Conservation (phyloP, 345 rosid genomes). For the Cardiospermum halicacabum region DNA sequence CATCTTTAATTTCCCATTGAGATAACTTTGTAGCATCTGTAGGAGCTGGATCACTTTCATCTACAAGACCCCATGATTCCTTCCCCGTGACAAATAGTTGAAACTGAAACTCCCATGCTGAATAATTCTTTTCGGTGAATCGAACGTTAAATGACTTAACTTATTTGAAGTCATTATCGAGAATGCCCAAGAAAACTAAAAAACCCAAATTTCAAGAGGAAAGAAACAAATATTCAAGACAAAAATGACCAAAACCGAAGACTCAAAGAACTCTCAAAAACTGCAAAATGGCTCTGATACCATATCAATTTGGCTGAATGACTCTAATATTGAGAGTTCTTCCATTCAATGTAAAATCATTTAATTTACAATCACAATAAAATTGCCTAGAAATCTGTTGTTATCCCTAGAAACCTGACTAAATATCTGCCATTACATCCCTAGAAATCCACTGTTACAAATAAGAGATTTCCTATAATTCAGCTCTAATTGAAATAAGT, state of each 20-base stretch:
- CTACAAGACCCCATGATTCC: neutral
- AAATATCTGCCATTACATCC: too few species aligned
- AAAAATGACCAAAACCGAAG: neutral
- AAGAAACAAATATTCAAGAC: neutral
- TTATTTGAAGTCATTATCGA: neutral
- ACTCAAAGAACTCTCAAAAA: neutral
- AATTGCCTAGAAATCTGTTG: too few species aligned
- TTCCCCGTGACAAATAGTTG: neutral
- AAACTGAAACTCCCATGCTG: conserved; percentile 19
- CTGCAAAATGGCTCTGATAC: neutral
- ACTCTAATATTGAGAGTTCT: neutral
- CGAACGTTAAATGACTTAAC: neutral
- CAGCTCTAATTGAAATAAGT: too few species aligned
- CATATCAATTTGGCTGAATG: neutral
- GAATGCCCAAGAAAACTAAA: too few species aligned
- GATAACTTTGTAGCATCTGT: neutral
- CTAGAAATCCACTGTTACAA: too few species aligned
- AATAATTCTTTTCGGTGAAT: too few species aligned
- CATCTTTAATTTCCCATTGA: neutral
- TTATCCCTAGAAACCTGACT: too few species aligned
- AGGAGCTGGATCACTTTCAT: neutral
- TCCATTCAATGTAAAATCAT: neutral
- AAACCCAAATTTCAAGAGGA: neutral
- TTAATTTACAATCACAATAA: too few species aligned
- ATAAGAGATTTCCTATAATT: too few species aligned